Conservation (phyloP, 345 rosid species). For the Populus ilicifolia region DNA sequence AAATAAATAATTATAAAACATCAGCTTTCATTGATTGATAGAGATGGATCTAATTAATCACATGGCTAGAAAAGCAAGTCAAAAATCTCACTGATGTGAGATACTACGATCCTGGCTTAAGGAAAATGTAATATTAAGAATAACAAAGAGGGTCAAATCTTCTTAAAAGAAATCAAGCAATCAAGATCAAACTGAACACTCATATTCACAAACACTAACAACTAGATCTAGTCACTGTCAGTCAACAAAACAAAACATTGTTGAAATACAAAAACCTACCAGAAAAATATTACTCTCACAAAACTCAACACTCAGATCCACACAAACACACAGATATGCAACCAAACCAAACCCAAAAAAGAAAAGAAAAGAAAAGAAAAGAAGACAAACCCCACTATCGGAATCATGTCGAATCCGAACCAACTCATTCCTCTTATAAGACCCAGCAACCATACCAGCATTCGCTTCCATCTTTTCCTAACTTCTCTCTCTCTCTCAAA, state of each 20-base stretch:
- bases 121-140: neutral
- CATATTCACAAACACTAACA: neutral
- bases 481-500: neutral
- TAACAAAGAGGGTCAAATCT: neutral
- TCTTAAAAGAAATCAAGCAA: neutral
- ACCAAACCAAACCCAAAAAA: neutral
- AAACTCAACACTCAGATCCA: constrained; percentile 7
- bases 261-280: neutral
- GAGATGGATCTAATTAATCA: neutral
- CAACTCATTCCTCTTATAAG: constrained; percentile 93
- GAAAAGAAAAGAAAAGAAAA: neutral
- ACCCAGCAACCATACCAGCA: constrained; percentile 96
- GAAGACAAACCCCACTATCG: constrained; percentile 80
- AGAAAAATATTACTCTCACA: constrained; percentile 10
- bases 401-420: constrained; percentile 98
- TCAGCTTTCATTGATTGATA: neutral
- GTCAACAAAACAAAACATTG: neutral
- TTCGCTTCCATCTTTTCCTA: constrained; percentile 66
- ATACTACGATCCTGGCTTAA: neutral
- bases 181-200: neutral
- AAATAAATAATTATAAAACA: neutral
- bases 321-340: neutral
- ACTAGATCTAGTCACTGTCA: constrained; percentile 17
- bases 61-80: neutral
- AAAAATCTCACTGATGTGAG: neutral